Percentiles rank a stretch among this genome's conserved stretches.
These are phyloP conservation scores for Cladosporium sp. DNA, from an alignment of 2,329 filamentous ascomycete species.

Conservation along the genomic window DNA sequence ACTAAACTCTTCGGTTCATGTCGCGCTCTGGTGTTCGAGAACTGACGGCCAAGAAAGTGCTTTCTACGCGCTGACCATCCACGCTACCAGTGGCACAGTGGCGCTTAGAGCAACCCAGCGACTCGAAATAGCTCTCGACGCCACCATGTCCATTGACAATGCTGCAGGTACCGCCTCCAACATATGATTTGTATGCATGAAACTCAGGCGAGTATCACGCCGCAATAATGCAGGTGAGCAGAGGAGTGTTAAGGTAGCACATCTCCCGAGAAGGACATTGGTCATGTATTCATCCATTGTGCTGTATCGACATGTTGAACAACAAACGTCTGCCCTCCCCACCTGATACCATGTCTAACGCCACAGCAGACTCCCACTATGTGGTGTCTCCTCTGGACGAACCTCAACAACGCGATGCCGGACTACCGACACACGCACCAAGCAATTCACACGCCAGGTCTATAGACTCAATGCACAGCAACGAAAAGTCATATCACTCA, in stretches of 20 bases:
- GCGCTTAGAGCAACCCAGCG: constrained; percentile 10
- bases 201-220: not conserved
- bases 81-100: constrained; percentile 7
- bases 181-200: constrained; percentile 3
- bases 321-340: constrained; percentile 2
- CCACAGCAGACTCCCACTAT: not conserved
- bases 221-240: constrained; percentile 1
- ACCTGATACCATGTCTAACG: not conserved
- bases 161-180: constrained; percentile 7
- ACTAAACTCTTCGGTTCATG: not conserved
- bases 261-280: not conserved
- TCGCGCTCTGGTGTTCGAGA: not conserved
- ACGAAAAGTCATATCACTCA: not conserved
- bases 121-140: constrained; percentile 2
- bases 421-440: not conserved
- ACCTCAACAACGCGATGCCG: not conserved
- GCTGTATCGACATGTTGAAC: not conserved
- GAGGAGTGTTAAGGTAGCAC: not conserved
- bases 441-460: not conserved
- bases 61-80: not conserved
- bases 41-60: not conserved
- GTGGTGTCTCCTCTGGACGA: not conserved
- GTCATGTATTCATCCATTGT: not conserved
- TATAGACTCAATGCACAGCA: not conserved
- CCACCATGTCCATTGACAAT: not conserved